These are phyloP conservation scores for Cyberlindnera mississippiensis DNA, from an alignment of 805 yeast species.

Conservation along the genomic window DNA sequence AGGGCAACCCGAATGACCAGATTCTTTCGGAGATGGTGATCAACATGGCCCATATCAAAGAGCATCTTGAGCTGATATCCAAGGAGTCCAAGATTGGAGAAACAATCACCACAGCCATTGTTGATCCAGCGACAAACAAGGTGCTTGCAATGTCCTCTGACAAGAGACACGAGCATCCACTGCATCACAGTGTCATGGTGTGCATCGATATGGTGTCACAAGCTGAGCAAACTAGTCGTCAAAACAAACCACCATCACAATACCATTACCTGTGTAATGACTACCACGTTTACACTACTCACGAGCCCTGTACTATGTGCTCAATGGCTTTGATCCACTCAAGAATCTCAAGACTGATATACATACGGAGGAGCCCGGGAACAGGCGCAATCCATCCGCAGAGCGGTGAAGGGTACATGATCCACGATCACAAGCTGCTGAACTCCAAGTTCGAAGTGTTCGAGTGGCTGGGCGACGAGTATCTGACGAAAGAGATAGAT, in stretches of 20 bases:
- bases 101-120: constrained; percentile 44
- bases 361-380: constrained; percentile 41
- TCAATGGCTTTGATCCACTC: constrained; percentile 95
- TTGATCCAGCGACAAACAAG: constrained; percentile 46
- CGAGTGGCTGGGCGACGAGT: constrained; percentile 54
- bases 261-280: constrained; percentile 66
- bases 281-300: constrained; percentile 79
- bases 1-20: constrained; percentile 83
- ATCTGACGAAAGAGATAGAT: constrained; percentile 23
- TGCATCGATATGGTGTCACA: constrained; percentile 65
- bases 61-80: constrained; percentile 30
- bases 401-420: constrained; percentile 64
- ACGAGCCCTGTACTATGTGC: constrained; percentile 97
- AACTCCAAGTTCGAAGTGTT: constrained; percentile 89
- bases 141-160: constrained; percentile 40
- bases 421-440: constrained; percentile 70
- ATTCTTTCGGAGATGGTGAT: constrained; percentile 52
- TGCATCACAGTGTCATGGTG: constrained; percentile 71
- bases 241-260: constrained; percentile 6
- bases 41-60: constrained; percentile 41
- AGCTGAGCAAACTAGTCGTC: constrained; percentile 42
- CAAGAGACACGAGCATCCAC: constrained; percentile 44
- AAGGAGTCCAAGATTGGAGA: constrained; percentile 22
- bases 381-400: constrained; percentile 54
- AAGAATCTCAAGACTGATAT: constrained; percentile 66